Evolutionary conservation across 2,329 filamentous ascomycete genomes (phyloP).

Genomic region (Trichoderma aggressivum): DNA sequence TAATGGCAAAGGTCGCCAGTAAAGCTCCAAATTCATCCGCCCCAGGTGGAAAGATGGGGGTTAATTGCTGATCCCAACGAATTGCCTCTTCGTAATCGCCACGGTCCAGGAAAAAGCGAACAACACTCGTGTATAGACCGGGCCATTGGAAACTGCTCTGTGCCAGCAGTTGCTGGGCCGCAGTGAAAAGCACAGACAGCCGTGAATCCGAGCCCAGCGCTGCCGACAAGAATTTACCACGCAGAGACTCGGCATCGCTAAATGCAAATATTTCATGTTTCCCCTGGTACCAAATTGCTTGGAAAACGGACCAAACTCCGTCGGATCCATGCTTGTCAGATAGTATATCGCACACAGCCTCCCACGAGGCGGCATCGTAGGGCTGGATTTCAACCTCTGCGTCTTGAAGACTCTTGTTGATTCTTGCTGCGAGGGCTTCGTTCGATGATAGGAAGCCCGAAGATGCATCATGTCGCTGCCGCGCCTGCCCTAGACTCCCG

Average conservation of each 20-base stretch:
- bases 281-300: slow-evolving; percentile 23
- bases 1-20: slow-evolving; percentile 42
- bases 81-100: slow-evolving; percentile 38
- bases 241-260: slow-evolving; percentile 26
- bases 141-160: slow-evolving; percentile 46
- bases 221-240: slow-evolving; percentile 31
- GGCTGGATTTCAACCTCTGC: slow-evolving; percentile 7
- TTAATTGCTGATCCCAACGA: slow-evolving; percentile 48
- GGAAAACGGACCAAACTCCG: slow-evolving; percentile 30
- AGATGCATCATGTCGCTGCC: slow-evolving; percentile 14
- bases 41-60: slow-evolving; percentile 41
- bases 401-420: not conserved
- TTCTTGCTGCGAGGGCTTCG: not conserved
- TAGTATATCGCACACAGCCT: slow-evolving; percentile 22
- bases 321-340: slow-evolving; percentile 24
- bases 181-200: slow-evolving; percentile 27
- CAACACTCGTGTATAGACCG: slow-evolving; percentile 45
- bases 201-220: slow-evolving; percentile 28
- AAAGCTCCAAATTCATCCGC: slow-evolving; percentile 41
- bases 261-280: slow-evolving; percentile 24
- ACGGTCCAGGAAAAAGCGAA: slow-evolving; percentile 42
- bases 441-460: not conserved
- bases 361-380: slow-evolving; percentile 23
- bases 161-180: slow-evolving; percentile 35
- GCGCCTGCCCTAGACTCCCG: slow-evolving; percentile 22